Percentiles rank a stretch among this genome's conserved stretches.
Evolutionary conservation across 495 filamentous ascomycete species (phyloP).

Genomic region (Tuber magnatum): DNA sequence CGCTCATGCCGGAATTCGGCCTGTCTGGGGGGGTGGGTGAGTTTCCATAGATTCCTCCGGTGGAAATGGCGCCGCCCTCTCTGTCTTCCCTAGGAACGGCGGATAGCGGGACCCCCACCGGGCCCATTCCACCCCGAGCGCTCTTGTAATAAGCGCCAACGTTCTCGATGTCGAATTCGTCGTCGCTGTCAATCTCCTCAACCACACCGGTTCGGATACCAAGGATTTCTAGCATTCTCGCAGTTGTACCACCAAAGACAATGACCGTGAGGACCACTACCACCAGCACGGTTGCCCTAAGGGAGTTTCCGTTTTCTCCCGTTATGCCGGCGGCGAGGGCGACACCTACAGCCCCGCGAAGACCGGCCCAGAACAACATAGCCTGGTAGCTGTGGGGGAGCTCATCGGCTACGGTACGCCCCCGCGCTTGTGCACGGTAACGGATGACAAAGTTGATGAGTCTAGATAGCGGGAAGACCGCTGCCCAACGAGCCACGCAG

Average conservation of each 20-base stretch:
- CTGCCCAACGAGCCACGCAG: conserved; percentile 80
- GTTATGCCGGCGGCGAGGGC: conserved; percentile 84
- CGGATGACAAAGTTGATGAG: conserved; percentile 90
- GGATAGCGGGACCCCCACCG: conserved; percentile 69
- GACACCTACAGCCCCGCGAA: conserved; percentile 93
- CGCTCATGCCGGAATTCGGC: conserved; percentile 14
- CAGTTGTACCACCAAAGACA: conserved; percentile 95
- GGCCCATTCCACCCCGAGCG: conserved; percentile 54
- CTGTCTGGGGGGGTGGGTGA: conserved; percentile 17
- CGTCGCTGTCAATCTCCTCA: conserved; percentile 92
- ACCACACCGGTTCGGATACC: conserved; percentile 91
- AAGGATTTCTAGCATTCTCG: conserved; percentile 96
- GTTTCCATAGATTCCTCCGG: conserved; percentile 36
- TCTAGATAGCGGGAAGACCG: conserved; percentile 85
- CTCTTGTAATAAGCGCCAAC: conserved; percentile 67
- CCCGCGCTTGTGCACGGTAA: conserved; percentile 73
- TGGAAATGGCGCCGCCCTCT: conserved; percentile 32
- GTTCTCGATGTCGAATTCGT: conserved; percentile 91
- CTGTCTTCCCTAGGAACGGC: conserved; percentile 46
- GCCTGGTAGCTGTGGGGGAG: conserved; percentile 87
- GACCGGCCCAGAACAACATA: conserved; percentile 97
- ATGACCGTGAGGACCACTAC: conserved; percentile 97
- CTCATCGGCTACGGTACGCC: conserved; percentile 76
- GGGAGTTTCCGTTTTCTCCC: conserved; percentile 65
- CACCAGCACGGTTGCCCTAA: conserved; percentile 88